These are phyloP conservation scores for Trypethelium eluteriae DNA, from an alignment of 495 filamentous ascomycete genomes.

Conservation along the genomic window DNA sequence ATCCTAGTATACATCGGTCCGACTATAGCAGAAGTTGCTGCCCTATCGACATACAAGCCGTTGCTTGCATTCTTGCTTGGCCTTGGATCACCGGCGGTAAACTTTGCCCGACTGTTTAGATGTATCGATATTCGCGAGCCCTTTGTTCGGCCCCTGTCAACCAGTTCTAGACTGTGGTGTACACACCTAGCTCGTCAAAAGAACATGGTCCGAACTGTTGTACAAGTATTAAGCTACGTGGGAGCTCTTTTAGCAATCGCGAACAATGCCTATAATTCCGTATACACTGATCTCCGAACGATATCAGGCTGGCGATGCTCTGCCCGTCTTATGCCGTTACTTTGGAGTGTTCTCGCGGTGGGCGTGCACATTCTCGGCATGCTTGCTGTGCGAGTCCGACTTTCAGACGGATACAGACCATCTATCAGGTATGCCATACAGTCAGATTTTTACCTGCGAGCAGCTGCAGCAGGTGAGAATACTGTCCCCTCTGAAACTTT, in stretches of 20 bases:
- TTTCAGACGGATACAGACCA: neutral
- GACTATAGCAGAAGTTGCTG: neutral
- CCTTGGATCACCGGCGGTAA: neutral
- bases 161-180: neutral
- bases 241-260: neutral
- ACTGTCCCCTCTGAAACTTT: neutral
- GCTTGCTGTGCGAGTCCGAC: neutral
- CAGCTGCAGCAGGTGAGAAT: neutral
- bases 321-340: neutral
- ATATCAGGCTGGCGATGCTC: conserved; percentile 1
- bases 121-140: neutral
- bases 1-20: conserved; percentile 1
- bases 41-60: neutral
- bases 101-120: neutral
- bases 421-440: neutral
- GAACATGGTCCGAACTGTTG: neutral
- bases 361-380: neutral
- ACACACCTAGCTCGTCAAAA: neutral
- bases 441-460: neutral
- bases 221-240: neutral
- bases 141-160: neutral
- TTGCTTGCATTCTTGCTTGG: neutral
- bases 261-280: neutral
- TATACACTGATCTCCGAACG: neutral
- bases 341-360: neutral